Evolutionary conservation across 2,329 filamentous ascomycete species (phyloP).

Genomic region (Alternaria sp.): DNA sequence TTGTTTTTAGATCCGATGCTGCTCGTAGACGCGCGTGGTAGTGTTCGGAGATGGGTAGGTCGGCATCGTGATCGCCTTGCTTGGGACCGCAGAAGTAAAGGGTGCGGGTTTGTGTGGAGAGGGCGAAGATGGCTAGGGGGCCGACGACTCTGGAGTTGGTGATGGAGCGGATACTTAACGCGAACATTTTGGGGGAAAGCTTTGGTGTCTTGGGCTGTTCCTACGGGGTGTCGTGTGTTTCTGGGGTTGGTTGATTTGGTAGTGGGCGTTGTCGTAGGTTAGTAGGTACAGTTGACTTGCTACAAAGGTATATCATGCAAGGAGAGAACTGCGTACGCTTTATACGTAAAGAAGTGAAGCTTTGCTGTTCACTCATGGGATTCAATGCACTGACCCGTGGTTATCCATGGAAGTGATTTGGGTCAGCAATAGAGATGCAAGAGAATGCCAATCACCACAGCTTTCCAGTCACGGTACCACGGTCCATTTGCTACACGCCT

Average conservation of each 20-base stretch:
- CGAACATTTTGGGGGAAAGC: background rate
- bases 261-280: background rate
- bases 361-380: background rate
- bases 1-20: background rate
- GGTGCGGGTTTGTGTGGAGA: background rate
- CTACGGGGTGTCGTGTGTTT: background rate
- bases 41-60: background rate
- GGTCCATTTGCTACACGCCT: background rate
- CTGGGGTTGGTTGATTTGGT: background rate
- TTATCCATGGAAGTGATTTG: background rate
- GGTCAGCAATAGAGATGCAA: background rate
- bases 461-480: background rate
- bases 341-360: background rate
- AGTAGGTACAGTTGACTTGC: background rate
- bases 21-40: background rate
- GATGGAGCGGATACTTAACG: background rate
- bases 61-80: background rate
- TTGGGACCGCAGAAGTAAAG: slow-evolving; percentile 6
- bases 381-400: background rate
- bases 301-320: background rate
- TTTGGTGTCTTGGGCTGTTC: background rate
- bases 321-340: background rate
- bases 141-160: background rate
- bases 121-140: background rate
- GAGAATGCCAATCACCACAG: background rate